Evolutionary conservation across 2,329 filamentous ascomycete genomes (phyloP).

Genomic region (Aspergillus puulaauensis): DNA sequence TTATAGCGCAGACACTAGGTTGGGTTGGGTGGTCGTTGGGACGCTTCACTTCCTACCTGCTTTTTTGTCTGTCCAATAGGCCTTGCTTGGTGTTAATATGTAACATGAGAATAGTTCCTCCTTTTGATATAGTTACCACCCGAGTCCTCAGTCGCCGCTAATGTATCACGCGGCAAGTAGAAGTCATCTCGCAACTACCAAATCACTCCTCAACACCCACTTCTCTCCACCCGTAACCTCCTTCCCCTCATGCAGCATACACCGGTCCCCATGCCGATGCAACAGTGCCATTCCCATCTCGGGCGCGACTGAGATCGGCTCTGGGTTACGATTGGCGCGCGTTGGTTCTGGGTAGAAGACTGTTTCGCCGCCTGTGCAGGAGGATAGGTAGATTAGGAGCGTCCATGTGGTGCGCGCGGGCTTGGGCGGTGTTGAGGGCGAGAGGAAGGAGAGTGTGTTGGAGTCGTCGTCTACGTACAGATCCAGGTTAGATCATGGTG

Average conservation of each 20-base stretch:
- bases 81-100: background rate
- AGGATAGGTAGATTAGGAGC: conserved; percentile 81
- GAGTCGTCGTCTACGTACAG: conserved; percentile 73
- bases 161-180: too few relatives aligned
- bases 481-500: background rate
- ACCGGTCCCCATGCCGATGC: conserved; percentile 86
- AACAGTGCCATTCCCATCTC: conserved; percentile 84
- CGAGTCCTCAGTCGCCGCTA: too few relatives aligned
- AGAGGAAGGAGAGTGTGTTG: conserved; percentile 65
- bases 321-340: conserved; percentile 46
- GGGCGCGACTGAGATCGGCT: conserved; percentile 69
- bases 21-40: too few relatives aligned
- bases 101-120: conserved; percentile 1
- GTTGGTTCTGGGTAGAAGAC: conserved; percentile 76
- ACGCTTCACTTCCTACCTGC: background rate
- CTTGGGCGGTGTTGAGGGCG: conserved; percentile 38
- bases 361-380: conserved; percentile 82
- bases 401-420: conserved; percentile 84
- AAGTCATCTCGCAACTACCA: conserved; percentile 48
- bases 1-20: background rate
- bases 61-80: background rate
- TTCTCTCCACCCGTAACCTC: conserved; percentile 81
- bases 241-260: conserved; percentile 82
- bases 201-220: conserved; percentile 84
- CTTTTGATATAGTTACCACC: background rate